These are phyloP conservation scores for Debaryomyces coudertii DNA, from an alignment of 1,139 yeast species.

Conservation along the genomic window DNA sequence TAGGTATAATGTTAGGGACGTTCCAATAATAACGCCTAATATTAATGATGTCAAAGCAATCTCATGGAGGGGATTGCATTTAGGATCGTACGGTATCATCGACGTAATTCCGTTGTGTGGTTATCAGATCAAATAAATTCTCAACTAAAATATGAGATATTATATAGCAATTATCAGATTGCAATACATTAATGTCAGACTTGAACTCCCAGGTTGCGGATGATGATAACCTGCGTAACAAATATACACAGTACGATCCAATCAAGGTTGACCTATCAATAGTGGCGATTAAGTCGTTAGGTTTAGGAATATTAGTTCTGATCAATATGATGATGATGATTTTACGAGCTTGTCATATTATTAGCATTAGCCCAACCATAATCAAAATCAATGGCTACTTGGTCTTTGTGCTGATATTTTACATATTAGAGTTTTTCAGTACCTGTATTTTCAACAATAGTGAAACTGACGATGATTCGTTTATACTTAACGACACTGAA, in stretches of 20 bases:
- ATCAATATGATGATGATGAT: conserved; percentile 17
- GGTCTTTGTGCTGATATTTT: conserved; percentile 61
- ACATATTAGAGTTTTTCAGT: conserved; percentile 75
- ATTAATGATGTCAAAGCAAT: conserved; percentile 24
- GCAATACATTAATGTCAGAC: neutral
- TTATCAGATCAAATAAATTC: neutral
- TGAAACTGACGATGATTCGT: conserved; percentile 74
- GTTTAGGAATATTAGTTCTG: conserved; percentile 32
- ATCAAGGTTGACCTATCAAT: conserved; percentile 32
- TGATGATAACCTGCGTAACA: neutral
- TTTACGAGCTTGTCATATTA: conserved; percentile 8
- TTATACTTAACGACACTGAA: conserved; percentile 71
- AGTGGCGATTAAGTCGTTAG: conserved; percentile 36
- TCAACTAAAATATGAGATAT: neutral
- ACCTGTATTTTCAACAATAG: conserved; percentile 74
- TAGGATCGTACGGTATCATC: conserved; percentile 18
- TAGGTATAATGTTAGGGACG: conserved; percentile 8
- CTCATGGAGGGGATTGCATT: conserved; percentile 26
- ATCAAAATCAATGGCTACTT: conserved; percentile 44
- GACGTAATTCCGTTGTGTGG: neutral
- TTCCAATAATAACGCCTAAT: conserved; percentile 27
- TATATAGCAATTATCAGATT: too few relatives aligned
- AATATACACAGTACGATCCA: conserved; percentile 28
- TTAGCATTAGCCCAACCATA: neutral
- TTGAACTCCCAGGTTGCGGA: neutral